These are phyloP conservation scores for Bertia moriformis DNA, from an alignment of 2,329 filamentous ascomycete species.

Conservation along the genomic window DNA sequence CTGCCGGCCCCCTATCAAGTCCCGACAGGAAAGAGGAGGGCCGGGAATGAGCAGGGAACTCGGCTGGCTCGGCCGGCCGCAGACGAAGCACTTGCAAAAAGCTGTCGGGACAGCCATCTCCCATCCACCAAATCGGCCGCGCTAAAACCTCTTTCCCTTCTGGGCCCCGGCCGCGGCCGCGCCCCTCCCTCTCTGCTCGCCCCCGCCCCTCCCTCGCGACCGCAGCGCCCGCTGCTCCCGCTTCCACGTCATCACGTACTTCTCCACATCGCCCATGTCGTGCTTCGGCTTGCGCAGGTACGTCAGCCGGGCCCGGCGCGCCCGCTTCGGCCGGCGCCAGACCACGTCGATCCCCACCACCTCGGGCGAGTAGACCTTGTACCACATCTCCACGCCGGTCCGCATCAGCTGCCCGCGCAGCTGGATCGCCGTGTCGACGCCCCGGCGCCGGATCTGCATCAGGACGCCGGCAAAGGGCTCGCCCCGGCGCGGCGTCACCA, in stretches of 20 bases:
- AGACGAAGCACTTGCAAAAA: no score
- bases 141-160: no score
- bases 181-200: conserved; percentile 3
- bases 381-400: conserved; percentile 91
- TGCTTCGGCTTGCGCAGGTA: conserved; percentile 83
- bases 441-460: conserved; percentile 73
- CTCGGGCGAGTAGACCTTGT: conserved; percentile 83
- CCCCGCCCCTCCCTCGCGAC: conserved; percentile 11
- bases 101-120: no score
- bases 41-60: no score
- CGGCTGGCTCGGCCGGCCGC: no score
- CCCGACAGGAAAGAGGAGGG: no score
- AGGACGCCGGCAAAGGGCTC: conserved; percentile 86
- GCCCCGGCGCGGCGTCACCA: conserved; percentile 63
- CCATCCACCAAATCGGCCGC: no score
- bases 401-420: conserved; percentile 75
- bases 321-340: conserved; percentile 70
- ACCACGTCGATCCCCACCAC: conserved; percentile 87
- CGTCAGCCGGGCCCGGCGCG: conserved; percentile 72
- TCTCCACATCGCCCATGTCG: conserved; percentile 74
- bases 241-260: conserved; percentile 53
- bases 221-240: conserved; percentile 22
- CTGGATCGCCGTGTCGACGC: conserved; percentile 76
- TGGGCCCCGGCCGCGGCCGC: no score
- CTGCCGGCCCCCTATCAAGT: no score